Conservation (phyloP, 805 yeast species). For the Monosporozyma aerobia region DNA sequence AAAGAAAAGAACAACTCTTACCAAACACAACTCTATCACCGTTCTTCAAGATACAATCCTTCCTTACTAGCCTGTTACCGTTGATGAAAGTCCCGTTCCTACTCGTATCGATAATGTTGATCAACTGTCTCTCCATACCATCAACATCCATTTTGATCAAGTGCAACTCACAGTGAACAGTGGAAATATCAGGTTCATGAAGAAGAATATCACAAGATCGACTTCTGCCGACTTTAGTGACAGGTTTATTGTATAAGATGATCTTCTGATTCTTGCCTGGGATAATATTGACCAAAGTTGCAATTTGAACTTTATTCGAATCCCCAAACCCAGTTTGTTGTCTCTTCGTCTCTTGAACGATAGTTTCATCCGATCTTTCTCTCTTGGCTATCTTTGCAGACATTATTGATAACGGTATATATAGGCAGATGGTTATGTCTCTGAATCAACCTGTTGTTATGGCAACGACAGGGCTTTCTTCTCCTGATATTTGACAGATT, state of each 20-base stretch:
- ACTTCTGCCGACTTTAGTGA: conserved; percentile 44
- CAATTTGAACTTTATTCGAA: conserved; percentile 5
- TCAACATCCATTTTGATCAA: conserved; percentile 33
- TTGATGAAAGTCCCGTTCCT: conserved; percentile 63
- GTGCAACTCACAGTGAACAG: conserved; percentile 50
- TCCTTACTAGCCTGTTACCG: conserved; percentile 41
- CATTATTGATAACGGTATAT: neutral
- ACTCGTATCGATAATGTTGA: conserved; percentile 44
- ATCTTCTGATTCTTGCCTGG: conserved; percentile 29
- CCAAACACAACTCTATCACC: conserved; percentile 59
- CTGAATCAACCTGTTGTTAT: neutral
- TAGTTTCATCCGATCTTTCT: conserved; percentile 10
- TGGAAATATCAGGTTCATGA: conserved; percentile 52
- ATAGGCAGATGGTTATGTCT: neutral
- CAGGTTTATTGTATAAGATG: conserved; percentile 27
- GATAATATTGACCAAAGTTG: conserved; percentile 22
- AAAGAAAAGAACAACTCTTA: conserved; percentile 42
- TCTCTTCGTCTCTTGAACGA: conserved; percentile 9
- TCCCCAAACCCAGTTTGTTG: conserved; percentile 9
- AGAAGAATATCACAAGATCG: conserved; percentile 49
- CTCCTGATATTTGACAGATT: neutral
- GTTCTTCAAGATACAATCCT: conserved; percentile 42
- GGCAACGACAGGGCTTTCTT: neutral
- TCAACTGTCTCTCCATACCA: conserved; percentile 28
- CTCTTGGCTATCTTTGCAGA: conserved; percentile 6